Evolutionary conservation across 139 green algal species (phyloP).

Genomic region (Tetradesmus lagerheimii): DNA sequence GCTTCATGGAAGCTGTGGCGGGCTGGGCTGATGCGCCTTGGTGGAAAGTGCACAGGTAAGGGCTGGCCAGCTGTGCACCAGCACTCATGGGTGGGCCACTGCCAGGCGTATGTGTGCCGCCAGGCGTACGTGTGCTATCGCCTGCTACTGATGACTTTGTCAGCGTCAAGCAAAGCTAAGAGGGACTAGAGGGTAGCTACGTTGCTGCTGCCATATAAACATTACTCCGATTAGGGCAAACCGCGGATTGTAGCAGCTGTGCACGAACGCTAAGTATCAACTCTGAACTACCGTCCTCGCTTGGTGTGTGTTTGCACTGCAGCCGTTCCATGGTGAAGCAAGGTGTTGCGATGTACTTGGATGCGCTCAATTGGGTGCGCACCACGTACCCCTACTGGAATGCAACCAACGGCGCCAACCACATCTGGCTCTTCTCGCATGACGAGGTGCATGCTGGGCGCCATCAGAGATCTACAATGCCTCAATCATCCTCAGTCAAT

Average conservation of each 20-base stretch:
- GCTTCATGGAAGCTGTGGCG: constrained; percentile 41
- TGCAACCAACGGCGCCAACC: constrained; percentile 58
- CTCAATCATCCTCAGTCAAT: constrained; percentile 69
- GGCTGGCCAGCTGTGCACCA: no score
- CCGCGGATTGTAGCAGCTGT: no score
- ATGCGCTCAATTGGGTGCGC: constrained; percentile 64
- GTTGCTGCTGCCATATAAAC: no score
- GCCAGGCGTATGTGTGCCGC: no score
- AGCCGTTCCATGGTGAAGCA: constrained; percentile 54
- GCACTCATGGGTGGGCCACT: no score
- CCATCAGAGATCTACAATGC: constrained; percentile 56
- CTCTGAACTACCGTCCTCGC: no score
- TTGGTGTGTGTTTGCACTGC: neutral
- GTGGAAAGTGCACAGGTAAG: constrained; percentile 42
- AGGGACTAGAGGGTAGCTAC: no score
- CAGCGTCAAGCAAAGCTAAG: no score
- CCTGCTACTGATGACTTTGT: no score
- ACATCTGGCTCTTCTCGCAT: constrained; percentile 75
- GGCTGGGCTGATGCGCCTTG: constrained; percentile 44
- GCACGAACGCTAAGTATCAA: no score
- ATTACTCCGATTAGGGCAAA: no score
- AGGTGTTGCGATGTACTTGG: constrained; percentile 52
- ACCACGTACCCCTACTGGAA: constrained; percentile 62
- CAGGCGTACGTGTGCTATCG: no score
- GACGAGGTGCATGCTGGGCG: constrained; percentile 71